Base-by-base conservation (phyloP, 1,284 basidiomycete species). In the Wolfiporia cocos region DNA sequence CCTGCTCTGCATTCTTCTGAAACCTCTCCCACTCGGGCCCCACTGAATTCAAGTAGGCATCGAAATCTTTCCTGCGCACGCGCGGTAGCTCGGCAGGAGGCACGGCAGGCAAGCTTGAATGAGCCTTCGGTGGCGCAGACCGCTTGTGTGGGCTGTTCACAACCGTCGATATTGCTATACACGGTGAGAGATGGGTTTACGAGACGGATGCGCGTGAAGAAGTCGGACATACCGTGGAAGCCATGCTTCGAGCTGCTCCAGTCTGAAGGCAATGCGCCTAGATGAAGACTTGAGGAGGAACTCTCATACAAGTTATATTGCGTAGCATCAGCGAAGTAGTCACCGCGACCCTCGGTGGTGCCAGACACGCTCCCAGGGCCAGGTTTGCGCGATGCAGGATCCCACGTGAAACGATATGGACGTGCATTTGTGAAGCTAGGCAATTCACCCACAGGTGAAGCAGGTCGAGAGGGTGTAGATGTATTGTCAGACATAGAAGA, bases 101-200 rank as follows among this genome's bases (percentile, higher is more conserved):
- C 3, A 83, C 76, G 14, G 85, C 65, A 2, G 91, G 90, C 7
- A 94, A 69, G 0, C 81, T 65, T 7, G 89, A 83, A 54, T 92
- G 88, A 0, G 86, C 78, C 59, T 93, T 88, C 19, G 92, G 83
- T 7, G 92, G 90, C 24, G 86, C 87, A 38, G 86, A 84, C 37
- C 72, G 75, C 64, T 84, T 89, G 56, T 86, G 85, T 2, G 92
- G 92, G 56, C 86, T 91, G 55, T 91, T 92, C 42, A 94, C 74
- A 9, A 86, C 81, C 6, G 80, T 84, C 6, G 84, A 85, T 47
- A 86, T 82, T 19, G 83, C 83, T 77, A 46, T 26, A 32, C 9
- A 21, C 7, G 29, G 39, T 49, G 34, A 44, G 39, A 19, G 32
- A 7, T 7, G 11, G 18, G 9, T n/a, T 34, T 7, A 15, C 17